Evolutionary conservation across 2,329 filamentous ascomycete genomes (phyloP).

Genomic region (Cladosporium sp.): DNA sequence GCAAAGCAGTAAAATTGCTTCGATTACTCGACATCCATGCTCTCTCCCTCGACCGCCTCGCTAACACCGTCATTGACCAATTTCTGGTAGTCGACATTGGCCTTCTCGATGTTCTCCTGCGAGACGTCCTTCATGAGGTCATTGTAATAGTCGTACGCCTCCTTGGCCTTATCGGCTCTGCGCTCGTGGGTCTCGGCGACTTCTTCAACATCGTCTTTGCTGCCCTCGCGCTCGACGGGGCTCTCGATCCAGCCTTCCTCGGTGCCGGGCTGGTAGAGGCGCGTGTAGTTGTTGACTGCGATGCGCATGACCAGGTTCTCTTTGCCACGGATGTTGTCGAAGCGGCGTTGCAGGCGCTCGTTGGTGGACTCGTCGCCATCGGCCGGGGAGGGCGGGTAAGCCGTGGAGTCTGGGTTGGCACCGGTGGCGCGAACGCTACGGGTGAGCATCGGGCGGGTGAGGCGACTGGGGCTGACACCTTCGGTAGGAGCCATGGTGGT

Average conservation of each 20-base stretch:
- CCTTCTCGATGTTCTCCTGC: slow-evolving; percentile 43
- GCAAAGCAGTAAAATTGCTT: no score
- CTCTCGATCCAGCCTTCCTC: slow-evolving; percentile 40
- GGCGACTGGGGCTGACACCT: slow-evolving; percentile 28
- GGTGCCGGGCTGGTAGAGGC: slow-evolving; percentile 39
- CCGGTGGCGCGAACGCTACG: slow-evolving; percentile 36
- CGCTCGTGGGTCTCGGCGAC: slow-evolving; percentile 31
- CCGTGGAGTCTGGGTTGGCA: slow-evolving; percentile 22
- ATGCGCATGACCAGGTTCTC: slow-evolving; percentile 44
- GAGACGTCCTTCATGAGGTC: slow-evolving; percentile 43
- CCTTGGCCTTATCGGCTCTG: slow-evolving; percentile 23
- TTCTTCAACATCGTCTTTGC: slow-evolving; percentile 31
- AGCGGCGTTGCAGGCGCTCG: slow-evolving; percentile 21
- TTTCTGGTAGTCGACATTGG: slow-evolving; percentile 31
- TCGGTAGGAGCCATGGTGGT: slow-evolving; percentile 79
- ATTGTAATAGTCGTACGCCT: slow-evolving; percentile 41
- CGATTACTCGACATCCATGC: slow-evolving; percentile 22
- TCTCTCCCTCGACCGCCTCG: slow-evolving; percentile 19
- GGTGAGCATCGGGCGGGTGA: slow-evolving; percentile 37
- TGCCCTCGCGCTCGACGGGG: slow-evolving; percentile 31
- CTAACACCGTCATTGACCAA: slow-evolving; percentile 18
- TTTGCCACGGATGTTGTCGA: slow-evolving; percentile 29
- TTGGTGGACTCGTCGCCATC: slow-evolving; percentile 14
- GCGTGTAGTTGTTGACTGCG: slow-evolving; percentile 38
- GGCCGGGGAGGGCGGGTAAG: slow-evolving; percentile 14